Base-by-base conservation (phyloP, 2,329 filamentous ascomycete genomes). In the Aspergillus ochraceoroseus region DNA sequence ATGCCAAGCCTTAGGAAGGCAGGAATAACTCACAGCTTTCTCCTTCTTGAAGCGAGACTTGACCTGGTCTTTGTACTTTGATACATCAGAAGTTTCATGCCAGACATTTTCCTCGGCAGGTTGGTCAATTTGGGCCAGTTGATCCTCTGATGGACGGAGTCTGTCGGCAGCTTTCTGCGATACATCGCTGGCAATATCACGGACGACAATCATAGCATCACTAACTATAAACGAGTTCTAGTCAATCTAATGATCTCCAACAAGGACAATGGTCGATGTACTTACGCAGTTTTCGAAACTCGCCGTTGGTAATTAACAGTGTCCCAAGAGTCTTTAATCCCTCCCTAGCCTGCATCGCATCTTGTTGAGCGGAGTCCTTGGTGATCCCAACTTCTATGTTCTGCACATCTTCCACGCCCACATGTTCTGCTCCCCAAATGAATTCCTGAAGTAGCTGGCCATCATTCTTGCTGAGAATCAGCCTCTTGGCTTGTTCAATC, bases 381-480 rank as follows among this genome's bases (percentile, higher is more conserved):
- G 80, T 76, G 32, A 94, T 55, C 0, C 87, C 83, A 1, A 79
- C 76, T 41, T 74, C 72, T 3, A 87, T 85, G 1, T 73, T 66
- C 43, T 69, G 46, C 17, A 86, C 74, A 36, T 76, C 72, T 55
- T 74, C 81, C 42, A 77, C 70, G 38, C 80, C 78, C 47, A 92
- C 81, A 32, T 85, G 76, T 59, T 87, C 80, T 0, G 88, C 89
- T 62, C 95, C 85, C 84, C 86, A 98, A 67, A 96, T 87, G 67
- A 98, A 96, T 58, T 98, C 89, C 62, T 98, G 92, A 13, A 98
- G 71, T 43, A 96, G 70, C 58, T 98, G 88, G 60, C 89, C 92
- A 44, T 95, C 79, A 62, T 98, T 98, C 77, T 96, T 98, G 69
- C 83, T 85, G 17, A 98, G 73, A 6, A 96, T 70, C 8, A 98